Base-by-base conservation (phyloP, 257 asterid species). In the Eustoma russellianum region DNA sequence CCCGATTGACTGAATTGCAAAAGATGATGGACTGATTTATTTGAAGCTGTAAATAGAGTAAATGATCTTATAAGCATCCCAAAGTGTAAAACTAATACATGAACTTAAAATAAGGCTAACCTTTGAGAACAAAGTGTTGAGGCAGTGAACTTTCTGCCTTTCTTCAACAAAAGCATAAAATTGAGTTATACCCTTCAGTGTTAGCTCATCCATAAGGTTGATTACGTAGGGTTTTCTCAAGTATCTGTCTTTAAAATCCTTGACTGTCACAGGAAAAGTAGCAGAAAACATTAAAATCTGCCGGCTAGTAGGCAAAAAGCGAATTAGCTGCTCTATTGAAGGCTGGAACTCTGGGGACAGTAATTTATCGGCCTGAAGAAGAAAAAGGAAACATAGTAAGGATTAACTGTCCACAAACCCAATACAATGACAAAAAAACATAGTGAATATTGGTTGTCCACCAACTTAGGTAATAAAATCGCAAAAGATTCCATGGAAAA, bases 201-300 rank as follows among this genome's bases (percentile, higher is more conserved):
- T 80, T 53, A 80, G 90, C 70, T 83, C 90, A 50, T 83, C 94
- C 94, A 83, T 80, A 56, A 83, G 89, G 64, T 83, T 83, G 72
- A 83, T 80, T 44, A 80, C 49, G 50, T 80, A 80, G 45, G 94
- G 94, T 65, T 70, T 80, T 40, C 71, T 66, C 45, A 83, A 75
- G 65, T 75, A 80, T 55, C 82, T 74, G 14, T 80, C 94, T 67
- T 78, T 82, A 67, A 88, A 88, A 74, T 84, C 82, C 75, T 88
- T 88, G 24, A 88, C 91, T 0, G 91, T 88, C 48, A 88, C 93
- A 64, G 92, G 96, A 66, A 83, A 87, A 51, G 94, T 87, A 53
- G 96, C 96, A 54, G 96, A 87, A 74, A 76, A 88, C 96, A 88
- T 84, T 59, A 88, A 86, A 35, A 88, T 80, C 71, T 88, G 96